Evolutionary conservation across 2,329 filamentous ascomycete genomes (phyloP), one percentile per base, ranked within the genome.

Genomic region (Alternaria angustiovoidea): DNA sequence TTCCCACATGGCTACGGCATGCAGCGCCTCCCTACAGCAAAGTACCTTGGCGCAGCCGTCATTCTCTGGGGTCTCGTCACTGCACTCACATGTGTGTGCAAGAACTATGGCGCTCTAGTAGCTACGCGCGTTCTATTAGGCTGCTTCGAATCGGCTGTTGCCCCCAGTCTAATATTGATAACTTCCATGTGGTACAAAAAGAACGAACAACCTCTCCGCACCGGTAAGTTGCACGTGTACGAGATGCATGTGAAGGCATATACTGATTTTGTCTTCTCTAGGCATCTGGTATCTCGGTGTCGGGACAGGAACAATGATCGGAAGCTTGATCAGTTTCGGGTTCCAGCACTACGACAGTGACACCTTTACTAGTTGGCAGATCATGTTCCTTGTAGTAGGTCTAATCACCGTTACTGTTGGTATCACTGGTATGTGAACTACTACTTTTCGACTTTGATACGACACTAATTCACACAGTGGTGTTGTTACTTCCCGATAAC

Each of bases 181-280:
- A 89, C 87, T 0, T 83, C 83, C 5, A 89, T 89, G 87, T 91
- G 87, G 84, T 87, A 89, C 66, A 89, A 87, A 1, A 81, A 87
- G 9, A 80, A 82, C 3, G 86, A 91, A 67, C 88, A 90, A 66
- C 87, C 88, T 0, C 80, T 86, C 2, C 80, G 87, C 0, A 87
- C 68, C 1, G 69, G 68, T 48, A 48, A 16, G 28, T 48, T 8
- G 6, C 20, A 12, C 5, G 11, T 34, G 7, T 43, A 51, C 28
- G 18, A 47, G 4, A 43, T 24, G 2, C 46, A 44, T 57, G 28
- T 44, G 28, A 48, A 48, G 44, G 22, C 2, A 22, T 48, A 34
- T 8, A 11, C 44, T 48, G 28, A 48, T 18, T 48, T 22, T 38
- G 12, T 36, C 14, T 36, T 16, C 1, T 4, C 6, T 7, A 1